Evolutionary conservation across 441 rosid genomes (phyloP).

Genomic region (Capsella rubella): DNA sequence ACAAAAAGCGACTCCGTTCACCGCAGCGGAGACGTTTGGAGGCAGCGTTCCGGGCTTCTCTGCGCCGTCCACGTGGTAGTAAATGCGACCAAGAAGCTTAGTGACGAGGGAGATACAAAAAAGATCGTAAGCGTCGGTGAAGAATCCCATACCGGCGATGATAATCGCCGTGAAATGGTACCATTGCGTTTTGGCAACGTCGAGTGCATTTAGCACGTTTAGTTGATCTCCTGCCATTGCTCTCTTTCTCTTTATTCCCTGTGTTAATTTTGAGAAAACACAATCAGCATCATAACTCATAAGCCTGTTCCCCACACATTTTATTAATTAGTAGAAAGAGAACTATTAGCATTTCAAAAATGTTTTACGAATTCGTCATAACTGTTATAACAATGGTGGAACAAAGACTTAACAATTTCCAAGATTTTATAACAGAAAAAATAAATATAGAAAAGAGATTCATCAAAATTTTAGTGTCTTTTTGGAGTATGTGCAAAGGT

Average conservation of each 20-base stretch:
- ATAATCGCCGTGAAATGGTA: conserved; percentile 73
- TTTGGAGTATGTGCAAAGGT: not conserved
- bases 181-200: conserved; percentile 68
- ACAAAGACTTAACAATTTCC: no score
- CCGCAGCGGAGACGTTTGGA: conserved; percentile 55
- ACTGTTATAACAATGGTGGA: no score
- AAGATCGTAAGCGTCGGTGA: conserved; percentile 72
- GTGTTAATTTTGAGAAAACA: conserved; percentile 5
- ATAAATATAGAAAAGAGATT: not conserved
- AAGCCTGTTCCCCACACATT: not conserved
- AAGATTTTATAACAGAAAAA: no score
- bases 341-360: not conserved
- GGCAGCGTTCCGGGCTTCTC: conserved; percentile 58
- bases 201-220: conserved; percentile 65
- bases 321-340: not conserved
- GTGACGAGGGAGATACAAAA: conserved; percentile 64
- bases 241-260: conserved; percentile 16
- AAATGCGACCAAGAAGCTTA: conserved; percentile 68
- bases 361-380: not conserved
- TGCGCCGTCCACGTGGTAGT: conserved; percentile 49
- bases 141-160: conserved; percentile 77
- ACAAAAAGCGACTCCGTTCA: conserved; percentile 58
- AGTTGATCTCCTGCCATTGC: conserved; percentile 57
- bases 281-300: not conserved
- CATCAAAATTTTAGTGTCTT: not conserved